Percentiles rank a stretch among this genome's conserved stretches.
Evolutionary conservation across 2,329 filamentous ascomycete genomes (phyloP).

Genomic region (Aspergillus pseudoterreus): DNA sequence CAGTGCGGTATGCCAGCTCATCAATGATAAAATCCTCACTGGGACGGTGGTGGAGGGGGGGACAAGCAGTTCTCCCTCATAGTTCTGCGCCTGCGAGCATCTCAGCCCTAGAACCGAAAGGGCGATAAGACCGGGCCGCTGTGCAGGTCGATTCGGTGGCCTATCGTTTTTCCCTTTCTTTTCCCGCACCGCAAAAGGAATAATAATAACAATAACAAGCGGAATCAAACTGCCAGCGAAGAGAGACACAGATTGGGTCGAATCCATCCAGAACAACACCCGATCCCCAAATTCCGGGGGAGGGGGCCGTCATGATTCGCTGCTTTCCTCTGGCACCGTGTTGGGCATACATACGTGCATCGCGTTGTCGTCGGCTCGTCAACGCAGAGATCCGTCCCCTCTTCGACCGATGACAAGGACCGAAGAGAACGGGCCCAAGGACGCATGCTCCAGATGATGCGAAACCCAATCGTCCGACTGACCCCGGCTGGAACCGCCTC

Average conservation of each 20-base stretch:
- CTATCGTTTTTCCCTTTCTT: background rate
- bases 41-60: conserved; percentile 6
- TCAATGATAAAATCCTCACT: conserved; percentile 18
- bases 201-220: background rate
- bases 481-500: background rate
- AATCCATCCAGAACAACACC: conserved; percentile 6
- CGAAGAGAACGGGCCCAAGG: too few species aligned
- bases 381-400: too few species aligned
- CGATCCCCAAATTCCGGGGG: conserved; percentile 7
- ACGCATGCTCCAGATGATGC: too few species aligned
- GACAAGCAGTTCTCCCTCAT: background rate
- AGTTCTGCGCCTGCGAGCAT: background rate
- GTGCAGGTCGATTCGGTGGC: conserved; percentile 20
- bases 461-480: background rate
- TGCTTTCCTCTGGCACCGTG: conserved; percentile 28
- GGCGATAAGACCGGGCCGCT: conserved; percentile 24
- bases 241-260: conserved; percentile 9
- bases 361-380: background rate
- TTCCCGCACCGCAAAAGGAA: background rate
- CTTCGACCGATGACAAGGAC: background rate
- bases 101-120: conserved; percentile 17
- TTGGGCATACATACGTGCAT: conserved; percentile 44
- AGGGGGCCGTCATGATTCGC: conserved; percentile 27
- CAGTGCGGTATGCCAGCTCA: conserved; percentile 28
- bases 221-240: conserved; percentile 24